Evolutionary conservation across 345 rosid species (phyloP), one percentile per base, ranked within the genome.

Genomic region (Acer campestre): DNA sequence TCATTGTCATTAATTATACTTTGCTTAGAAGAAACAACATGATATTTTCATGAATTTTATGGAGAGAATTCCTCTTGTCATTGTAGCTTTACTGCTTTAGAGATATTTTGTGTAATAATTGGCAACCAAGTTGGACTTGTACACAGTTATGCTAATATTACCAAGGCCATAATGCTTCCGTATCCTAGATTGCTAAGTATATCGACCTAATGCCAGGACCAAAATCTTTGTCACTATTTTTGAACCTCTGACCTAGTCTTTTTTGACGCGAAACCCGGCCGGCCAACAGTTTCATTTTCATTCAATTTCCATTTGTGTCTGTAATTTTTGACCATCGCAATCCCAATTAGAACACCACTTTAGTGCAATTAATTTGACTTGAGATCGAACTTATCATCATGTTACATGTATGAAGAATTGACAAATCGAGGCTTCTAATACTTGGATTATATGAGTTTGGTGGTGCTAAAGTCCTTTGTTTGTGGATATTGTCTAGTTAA

Each of bases 11-110:
- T 20, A 14, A 38, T 55, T 38, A 23, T 42, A 38, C 66, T 11
- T 66, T 67, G 72, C 72, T 67, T 66, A 14, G 10, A 75, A 75
- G 78, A 27, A 75, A 46, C 71, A 66, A 66, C 53, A 75, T 29
- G 71, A 5, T 35, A 4, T 35, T 35, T 35, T 35, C 38, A 35
- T 35, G 38, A 35, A 35, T 35, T 6, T 35, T 35, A 35, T 35
- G 38, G 38, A 35, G 38, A 35, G 38, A 35, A 35, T 35, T 75
- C 35, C 18, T 29, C 12, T 29, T 27, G 49, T 20, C 55, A 25
- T 23, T 17, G 20, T 13, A 23, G 38, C 9, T 29, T 14, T n/a
- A 0, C 6, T 35, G 38, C 38, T 35, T 35, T 35, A 35, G 22
- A 73, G 58, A 61, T 23, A 46, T 9, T 62, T 62, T 25, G 48